Evolutionary conservation across 768 basidiomycete species (phyloP).

Genomic region (Podaxis sp.): DNA sequence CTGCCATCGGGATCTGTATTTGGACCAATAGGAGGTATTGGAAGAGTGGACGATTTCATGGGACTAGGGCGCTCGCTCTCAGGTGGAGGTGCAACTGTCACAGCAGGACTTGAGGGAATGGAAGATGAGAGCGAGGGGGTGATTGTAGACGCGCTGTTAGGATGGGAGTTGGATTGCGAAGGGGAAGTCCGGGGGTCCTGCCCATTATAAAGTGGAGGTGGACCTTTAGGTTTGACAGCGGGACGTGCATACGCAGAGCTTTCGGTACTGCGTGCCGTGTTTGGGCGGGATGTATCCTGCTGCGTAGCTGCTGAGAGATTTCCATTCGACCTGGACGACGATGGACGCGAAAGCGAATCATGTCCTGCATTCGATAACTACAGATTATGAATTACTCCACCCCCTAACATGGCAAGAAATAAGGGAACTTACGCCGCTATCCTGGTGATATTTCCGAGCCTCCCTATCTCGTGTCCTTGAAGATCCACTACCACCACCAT

Average conservation of each 20-base stretch:
- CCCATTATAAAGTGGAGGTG: slow-evolving; percentile 34
- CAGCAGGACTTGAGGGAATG: slow-evolving; percentile 19
- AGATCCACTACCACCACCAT: slow-evolving; percentile 39
- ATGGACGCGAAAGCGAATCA: slow-evolving; percentile 10
- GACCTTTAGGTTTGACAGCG: slow-evolving; percentile 27
- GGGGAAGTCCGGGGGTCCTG: slow-evolving; percentile 10
- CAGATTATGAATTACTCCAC: not conserved
- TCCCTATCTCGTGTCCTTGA: slow-evolving; percentile 41
- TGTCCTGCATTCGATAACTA: slow-evolving; percentile 11
- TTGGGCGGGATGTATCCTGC: slow-evolving; percentile 20
- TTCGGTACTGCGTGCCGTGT: slow-evolving; percentile 19
- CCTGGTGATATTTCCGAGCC: slow-evolving; percentile 34
- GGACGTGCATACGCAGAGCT: slow-evolving; percentile 9
- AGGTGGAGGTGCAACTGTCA: slow-evolving; percentile 42
- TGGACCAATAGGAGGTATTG: slow-evolving; percentile 27
- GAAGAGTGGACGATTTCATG: slow-evolving; percentile 40
- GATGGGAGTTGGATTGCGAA: slow-evolving; percentile 13
- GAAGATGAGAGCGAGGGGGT: slow-evolving; percentile 3
- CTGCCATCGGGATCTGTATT: slow-evolving; percentile 28
- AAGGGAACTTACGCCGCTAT: slow-evolving; percentile 39
- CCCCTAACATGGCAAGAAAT: not conserved
- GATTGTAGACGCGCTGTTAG: slow-evolving; percentile 13
- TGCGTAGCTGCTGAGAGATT: slow-evolving; percentile 3
- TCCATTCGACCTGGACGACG: slow-evolving; percentile 15
- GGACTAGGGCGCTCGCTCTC: slow-evolving; percentile 17